phyloP scores from a whole-genome alignment of 2,329 filamentous ascomycete genomes.

The Venturia pyrina region DNA sequence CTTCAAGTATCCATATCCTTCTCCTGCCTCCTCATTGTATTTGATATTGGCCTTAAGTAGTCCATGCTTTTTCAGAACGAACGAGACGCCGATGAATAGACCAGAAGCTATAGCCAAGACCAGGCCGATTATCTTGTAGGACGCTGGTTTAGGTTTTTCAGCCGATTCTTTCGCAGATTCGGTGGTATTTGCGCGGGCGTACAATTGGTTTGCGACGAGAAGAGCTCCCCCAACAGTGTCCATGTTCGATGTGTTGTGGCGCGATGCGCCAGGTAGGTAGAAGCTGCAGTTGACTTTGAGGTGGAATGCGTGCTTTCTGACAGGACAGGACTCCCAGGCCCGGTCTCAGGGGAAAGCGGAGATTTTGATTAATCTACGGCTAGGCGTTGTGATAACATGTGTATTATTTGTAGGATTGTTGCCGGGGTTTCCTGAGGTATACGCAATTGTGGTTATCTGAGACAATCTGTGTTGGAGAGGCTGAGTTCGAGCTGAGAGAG shows the following conservation, averaged over 20 bases:
- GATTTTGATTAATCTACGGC: neutral
- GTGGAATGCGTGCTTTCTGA: neutral
- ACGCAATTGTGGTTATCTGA: neutral
- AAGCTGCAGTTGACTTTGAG: neutral
- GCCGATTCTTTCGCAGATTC: neutral
- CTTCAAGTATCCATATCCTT: conserved; percentile 95
- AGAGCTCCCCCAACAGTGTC: conserved; percentile 5
- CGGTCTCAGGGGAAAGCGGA: neutral
- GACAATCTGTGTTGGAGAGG: conserved; percentile 1
- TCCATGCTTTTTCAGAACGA: conserved; percentile 90
- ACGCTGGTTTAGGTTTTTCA: conserved; percentile 29
- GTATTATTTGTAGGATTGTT: neutral
- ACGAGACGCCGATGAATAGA: conserved; percentile 86
- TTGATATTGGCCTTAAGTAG: conserved; percentile 88
- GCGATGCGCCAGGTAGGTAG: neutral
- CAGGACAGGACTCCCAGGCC: neutral
- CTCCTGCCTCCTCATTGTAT: conserved; percentile 89
- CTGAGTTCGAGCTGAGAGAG: neutral
- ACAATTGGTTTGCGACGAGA: conserved; percentile 5
- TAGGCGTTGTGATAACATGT: neutral
- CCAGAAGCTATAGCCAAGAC: conserved; percentile 78
- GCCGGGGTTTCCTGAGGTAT: neutral
- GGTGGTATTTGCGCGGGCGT: conserved; percentile 6
- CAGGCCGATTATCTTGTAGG: conserved; percentile 82
- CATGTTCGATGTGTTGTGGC: neutral